phyloP scores from a whole-genome alignment of 345 rosid genomes.

The Syzygium aromaticum region DNA sequence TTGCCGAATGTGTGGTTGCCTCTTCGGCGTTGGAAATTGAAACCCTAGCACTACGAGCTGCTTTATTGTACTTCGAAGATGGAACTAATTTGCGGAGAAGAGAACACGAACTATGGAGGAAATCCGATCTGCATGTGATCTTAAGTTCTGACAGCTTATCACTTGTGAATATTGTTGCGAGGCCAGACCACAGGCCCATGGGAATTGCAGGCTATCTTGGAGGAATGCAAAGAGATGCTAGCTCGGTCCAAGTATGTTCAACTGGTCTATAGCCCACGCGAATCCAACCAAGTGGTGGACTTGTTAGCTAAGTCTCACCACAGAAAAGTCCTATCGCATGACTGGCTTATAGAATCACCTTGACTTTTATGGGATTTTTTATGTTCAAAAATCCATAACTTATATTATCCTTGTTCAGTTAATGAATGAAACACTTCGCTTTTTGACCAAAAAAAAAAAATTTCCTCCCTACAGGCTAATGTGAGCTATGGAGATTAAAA shows the following conservation, averaged over 20 bases:
- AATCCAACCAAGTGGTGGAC: not conserved
- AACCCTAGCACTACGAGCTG: too few relatives aligned
- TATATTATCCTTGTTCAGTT: not conserved
- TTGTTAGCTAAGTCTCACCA: not conserved
- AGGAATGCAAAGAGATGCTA: not conserved
- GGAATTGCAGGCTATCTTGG: not conserved
- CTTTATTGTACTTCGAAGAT: not conserved
- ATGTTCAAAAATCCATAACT: not conserved
- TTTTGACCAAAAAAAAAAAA: too few relatives aligned
- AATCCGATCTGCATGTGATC: not conserved
- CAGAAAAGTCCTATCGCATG: not conserved
- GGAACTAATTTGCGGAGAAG: not conserved
- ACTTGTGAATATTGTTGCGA: not conserved
- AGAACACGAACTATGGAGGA: not conserved
- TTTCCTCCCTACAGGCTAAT: not conserved
- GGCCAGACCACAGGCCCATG: not conserved
- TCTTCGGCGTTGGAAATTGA: too few relatives aligned
- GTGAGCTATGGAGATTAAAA: not conserved
- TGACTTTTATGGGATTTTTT: not conserved
- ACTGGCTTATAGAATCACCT: not conserved
- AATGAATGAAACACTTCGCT: not conserved
- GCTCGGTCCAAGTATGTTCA: not conserved
- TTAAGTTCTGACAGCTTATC: not conserved
- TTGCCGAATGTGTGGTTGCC: too few relatives aligned
- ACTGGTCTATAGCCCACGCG: fast-evolving